phyloP scores from a whole-genome alignment of 306 rosid species.

The Acacia acuminata region DNA sequence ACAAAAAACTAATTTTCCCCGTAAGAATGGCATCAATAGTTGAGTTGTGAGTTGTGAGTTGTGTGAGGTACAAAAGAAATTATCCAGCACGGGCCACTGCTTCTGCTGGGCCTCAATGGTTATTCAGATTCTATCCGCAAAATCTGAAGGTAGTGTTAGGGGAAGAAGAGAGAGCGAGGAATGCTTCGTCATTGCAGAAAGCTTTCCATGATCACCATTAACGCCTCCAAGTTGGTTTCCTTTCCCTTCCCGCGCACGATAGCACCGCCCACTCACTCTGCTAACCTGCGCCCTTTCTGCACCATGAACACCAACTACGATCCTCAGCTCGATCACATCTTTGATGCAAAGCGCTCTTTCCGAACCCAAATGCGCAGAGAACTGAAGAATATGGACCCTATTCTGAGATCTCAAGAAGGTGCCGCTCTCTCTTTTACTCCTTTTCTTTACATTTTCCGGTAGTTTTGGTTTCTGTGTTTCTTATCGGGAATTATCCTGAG shows the following conservation, averaged over 20 bases:
- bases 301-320: slow-evolving; percentile 25
- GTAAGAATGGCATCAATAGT: too few species aligned
- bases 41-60: too few species aligned
- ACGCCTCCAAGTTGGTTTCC: slow-evolving; percentile 12
- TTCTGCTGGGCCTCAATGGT: slow-evolving; percentile 27
- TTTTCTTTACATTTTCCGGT: not conserved
- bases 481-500: not conserved
- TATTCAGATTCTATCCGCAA: slow-evolving; percentile 3
- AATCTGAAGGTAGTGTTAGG: not conserved
- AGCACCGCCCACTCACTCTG: not conserved
- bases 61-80: too few species aligned
- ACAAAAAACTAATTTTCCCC: too few species aligned
- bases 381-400: slow-evolving; percentile 38
- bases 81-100: too few species aligned
- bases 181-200: not conserved
- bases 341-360: slow-evolving; percentile 31
- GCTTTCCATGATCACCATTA: not conserved
- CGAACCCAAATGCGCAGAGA: slow-evolving; percentile 25
- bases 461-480: not conserved
- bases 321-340: slow-evolving; percentile 30
- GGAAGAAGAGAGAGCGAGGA: not conserved
- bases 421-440: not conserved
- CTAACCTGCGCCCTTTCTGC: slow-evolving; percentile 3
- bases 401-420: slow-evolving; percentile 39
- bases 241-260: slow-evolving; percentile 8